Evolutionary conservation across 2,329 filamentous ascomycete genomes (phyloP), one percentile per base, ranked within the genome.

Genomic region (Ustilaginoidea virens): DNA sequence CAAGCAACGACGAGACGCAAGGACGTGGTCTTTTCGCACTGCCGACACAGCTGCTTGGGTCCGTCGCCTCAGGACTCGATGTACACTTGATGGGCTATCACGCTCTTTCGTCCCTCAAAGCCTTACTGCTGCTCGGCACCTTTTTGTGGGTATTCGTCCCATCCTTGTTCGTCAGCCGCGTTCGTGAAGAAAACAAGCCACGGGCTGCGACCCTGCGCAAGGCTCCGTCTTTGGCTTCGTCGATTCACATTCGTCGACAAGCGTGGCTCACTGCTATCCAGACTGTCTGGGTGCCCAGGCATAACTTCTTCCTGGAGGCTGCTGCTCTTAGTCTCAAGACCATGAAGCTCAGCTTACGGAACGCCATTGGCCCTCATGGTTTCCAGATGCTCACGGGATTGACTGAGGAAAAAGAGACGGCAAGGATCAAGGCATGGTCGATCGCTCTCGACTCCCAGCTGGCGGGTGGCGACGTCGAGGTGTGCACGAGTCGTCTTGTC

Each of bases 181-280:
- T 53, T 17, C 61, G 66, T 19, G 72, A 69, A 29, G 56, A 69
- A 4, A 67, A 66, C 30, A 61, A 60, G 37, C 44, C 52, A 32
- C 55, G 74, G 31, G 52, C 52, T 31, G 35, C 51, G 11, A 50
- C 56, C 2, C 49, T 65, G 5, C 49, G 58, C 38, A 59, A 66
- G 12, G 75, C 72, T 5, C 79, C 80, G 2, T 83, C 80, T 3
- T 61, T 83, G 33, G 74, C 80, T 3, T 86, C 83, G 0, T 78
- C 86, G 0, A 83, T 92, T 32, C 73, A 90, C 40, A 79, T 92
- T 25, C 77, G 85, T 28, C 74, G 79, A 35, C 80, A 85, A 49
- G 86, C 86, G 18, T 94, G 87, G 86, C 73, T 92, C 33, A 94
- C 86, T 3, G 81, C 86, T 6, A 77, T 93, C 34, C 86, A 93